Conservation (phyloP, 257 asterid species). For the Ajuga chamaepitys region DNA sequence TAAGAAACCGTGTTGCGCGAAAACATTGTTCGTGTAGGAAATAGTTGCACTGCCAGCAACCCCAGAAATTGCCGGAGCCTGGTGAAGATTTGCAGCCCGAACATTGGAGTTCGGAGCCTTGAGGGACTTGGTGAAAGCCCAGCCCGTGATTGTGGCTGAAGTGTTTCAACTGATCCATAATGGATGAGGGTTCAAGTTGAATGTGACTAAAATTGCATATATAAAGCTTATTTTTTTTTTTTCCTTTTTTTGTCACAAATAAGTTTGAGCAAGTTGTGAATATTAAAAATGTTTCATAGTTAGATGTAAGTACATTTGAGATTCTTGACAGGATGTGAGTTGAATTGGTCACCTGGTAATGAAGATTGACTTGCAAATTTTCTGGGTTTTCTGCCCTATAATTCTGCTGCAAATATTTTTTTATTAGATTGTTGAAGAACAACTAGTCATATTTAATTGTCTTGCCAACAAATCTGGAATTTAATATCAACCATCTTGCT, state of each 20-base stretch:
- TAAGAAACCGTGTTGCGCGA: slow-evolving; percentile 33
- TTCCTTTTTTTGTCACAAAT: not conserved
- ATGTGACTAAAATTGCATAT: not conserved
- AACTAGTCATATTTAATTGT: too few relatives aligned
- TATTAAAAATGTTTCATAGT: too few relatives aligned
- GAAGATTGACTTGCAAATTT: too few relatives aligned
- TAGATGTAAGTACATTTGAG: too few relatives aligned
- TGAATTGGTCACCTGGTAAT: too few relatives aligned
- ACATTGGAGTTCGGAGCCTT: slow-evolving; percentile 17
- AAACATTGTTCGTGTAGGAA: slow-evolving; percentile 54
- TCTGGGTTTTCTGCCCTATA: too few relatives aligned
- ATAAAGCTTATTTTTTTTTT: not conserved
- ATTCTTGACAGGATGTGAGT: too few relatives aligned
- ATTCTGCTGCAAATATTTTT: too few relatives aligned
- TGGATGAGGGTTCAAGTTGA: not conserved
- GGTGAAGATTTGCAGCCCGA: slow-evolving; percentile 21
- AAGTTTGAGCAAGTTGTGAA: too few relatives aligned
- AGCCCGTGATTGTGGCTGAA: slow-evolving; percentile 51
- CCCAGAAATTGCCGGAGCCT: slow-evolving; percentile 10
- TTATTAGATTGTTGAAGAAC: too few relatives aligned
- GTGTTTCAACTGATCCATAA: slow-evolving; percentile 48
- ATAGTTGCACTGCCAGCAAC: slow-evolving; percentile 23
- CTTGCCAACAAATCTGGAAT: too few relatives aligned
- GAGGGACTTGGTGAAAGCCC: slow-evolving; percentile 33
- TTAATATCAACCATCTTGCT: too few relatives aligned